Percentiles rank a stretch among this genome's conserved stretches.
phyloP scores from a whole-genome alignment of 2,329 filamentous ascomycete genomes.

The Talaromyces verruculosus region DNA sequence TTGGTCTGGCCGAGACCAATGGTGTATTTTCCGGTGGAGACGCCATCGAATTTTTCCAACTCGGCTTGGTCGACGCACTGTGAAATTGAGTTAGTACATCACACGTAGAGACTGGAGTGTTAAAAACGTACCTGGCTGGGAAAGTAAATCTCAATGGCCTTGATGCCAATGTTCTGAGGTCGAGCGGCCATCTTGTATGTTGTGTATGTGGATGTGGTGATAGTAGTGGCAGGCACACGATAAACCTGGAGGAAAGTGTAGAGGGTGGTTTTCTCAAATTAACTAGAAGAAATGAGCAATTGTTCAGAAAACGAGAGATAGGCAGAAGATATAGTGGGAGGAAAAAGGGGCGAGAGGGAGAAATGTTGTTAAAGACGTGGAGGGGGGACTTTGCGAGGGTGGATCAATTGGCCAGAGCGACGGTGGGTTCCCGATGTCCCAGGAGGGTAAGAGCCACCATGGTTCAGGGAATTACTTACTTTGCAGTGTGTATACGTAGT shows the following conservation, averaged over 20 bases:
- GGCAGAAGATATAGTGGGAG: background rate
- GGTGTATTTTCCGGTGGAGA: slow-evolving; percentile 80
- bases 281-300: background rate
- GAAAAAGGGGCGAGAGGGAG: background rate
- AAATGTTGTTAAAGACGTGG: background rate
- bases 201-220: background rate
- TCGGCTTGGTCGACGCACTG: slow-evolving; percentile 82
- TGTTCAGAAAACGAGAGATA: background rate
- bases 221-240: background rate
- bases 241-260: background rate
- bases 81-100: background rate
- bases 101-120: background rate
- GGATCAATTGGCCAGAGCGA: background rate
- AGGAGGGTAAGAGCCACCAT: slow-evolving; percentile 4
- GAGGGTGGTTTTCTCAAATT: background rate
- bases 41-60: slow-evolving; percentile 84
- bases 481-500: background rate
- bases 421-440: background rate
- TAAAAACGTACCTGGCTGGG: slow-evolving; percentile 71
- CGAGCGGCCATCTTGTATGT: slow-evolving; percentile 62
- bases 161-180: slow-evolving; percentile 86
- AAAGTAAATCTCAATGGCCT: slow-evolving; percentile 89
- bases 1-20: slow-evolving; percentile 88
- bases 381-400: background rate
- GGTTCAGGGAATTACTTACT: background rate